A percentile compares a stretch with the other conserved stretches of the same genome.
Evolutionary conservation across 441 rosid genomes (phyloP).

Genomic region (Syzygium malaccense): DNA sequence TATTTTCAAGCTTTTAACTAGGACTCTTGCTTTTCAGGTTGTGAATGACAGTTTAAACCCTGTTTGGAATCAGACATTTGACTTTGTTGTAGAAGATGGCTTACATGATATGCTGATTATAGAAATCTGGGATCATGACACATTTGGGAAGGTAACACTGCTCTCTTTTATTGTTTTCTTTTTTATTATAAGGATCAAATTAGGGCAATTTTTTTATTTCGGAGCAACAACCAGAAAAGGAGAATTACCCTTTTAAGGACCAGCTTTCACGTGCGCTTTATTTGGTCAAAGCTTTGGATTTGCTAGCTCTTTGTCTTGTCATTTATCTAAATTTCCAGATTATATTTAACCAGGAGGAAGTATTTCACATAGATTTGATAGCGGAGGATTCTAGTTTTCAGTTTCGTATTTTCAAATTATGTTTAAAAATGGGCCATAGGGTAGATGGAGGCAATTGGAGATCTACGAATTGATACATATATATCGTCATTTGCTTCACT

Average conservation of each 20-base stretch:
- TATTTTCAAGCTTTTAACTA: background rate
- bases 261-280: background rate
- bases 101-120: conserved; percentile 88
- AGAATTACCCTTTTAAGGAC: background rate
- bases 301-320: background rate
- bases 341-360: background rate
- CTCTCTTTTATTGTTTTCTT: background rate
- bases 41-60: conserved; percentile 90
- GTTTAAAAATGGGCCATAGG: background rate
- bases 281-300: background rate
- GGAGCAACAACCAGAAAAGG: background rate
- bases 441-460: background rate
- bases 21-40: conserved; percentile 37
- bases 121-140: conserved; percentile 96
- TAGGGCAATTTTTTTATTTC: background rate
- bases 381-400: background rate
- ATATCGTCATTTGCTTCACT: background rate
- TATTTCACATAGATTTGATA: background rate
- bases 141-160: conserved; percentile 82
- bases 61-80: conserved; percentile 96
- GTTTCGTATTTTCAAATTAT: background rate
- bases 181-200: background rate
- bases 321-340: background rate
- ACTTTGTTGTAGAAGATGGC: conserved; percentile 95
- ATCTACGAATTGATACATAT: background rate